These are phyloP conservation scores for Herpetospermum pedunculosum DNA, from an alignment of 306 rosid species.

Conservation along the genomic window DNA sequence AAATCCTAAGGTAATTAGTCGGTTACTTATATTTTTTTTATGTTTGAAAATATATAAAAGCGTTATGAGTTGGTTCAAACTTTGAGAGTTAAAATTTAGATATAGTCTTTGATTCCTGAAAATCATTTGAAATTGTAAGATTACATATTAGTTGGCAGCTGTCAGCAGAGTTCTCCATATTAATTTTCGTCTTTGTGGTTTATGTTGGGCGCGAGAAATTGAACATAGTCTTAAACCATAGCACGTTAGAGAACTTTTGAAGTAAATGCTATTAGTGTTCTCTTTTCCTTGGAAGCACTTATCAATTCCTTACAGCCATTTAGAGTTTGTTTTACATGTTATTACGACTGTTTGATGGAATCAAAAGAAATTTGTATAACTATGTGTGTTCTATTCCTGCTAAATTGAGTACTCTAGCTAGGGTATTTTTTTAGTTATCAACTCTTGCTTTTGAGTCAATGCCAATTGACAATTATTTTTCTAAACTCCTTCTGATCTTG, in stretches of 20 bases:
- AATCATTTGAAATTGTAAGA: neutral
- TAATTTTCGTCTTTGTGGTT: neutral
- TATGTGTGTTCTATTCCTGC: neutral
- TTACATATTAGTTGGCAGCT: neutral
- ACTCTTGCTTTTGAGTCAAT: neutral
- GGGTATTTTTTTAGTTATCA: neutral
- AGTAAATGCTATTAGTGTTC: neutral
- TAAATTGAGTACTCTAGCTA: neutral
- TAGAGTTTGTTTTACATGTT: neutral
- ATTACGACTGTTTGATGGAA: neutral
- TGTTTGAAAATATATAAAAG: neutral
- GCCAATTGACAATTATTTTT: neutral
- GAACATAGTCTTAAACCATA: neutral
- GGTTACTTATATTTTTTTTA: neutral
- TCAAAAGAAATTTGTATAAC: neutral
- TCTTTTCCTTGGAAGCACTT: neutral
- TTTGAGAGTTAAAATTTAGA: neutral
- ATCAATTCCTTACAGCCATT: no score
- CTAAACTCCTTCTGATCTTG: neutral
- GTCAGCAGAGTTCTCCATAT: neutral
- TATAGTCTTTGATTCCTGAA: neutral
- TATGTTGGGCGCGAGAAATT: neutral
- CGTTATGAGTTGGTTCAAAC: no score
- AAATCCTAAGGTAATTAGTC: conserved; percentile 40
- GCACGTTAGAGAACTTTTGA: neutral